Conservation (phyloP, 768 basidiomycete species). For the Calocera cornea region DNA sequence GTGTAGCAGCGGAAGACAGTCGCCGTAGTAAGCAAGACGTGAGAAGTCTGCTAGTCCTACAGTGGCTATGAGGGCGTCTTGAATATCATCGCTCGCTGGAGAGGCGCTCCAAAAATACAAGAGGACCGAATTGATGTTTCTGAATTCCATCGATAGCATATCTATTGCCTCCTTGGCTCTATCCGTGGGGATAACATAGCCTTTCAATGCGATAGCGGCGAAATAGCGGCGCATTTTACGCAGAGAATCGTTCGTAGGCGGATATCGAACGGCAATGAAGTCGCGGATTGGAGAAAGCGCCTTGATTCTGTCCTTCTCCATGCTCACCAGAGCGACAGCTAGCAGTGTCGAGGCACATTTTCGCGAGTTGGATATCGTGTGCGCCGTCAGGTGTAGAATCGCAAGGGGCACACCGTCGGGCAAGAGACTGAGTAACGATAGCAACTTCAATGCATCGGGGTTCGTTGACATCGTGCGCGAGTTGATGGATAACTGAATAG, state of each 20-base stretch:
- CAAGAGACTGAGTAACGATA: constrained; percentile 19
- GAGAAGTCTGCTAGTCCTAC: not conserved
- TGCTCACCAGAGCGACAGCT: not conserved
- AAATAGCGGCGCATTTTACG: not conserved
- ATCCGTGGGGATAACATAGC: not conserved
- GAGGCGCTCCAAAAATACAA: not conserved
- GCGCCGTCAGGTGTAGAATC: not conserved
- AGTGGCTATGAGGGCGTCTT: not conserved
- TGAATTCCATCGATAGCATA: not conserved
- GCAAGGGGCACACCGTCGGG: constrained; percentile 17
- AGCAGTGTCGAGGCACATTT: not conserved
- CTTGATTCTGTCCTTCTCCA: not conserved
- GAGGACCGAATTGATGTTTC: not conserved
- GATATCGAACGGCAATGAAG: not conserved
- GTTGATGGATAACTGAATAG: constrained; percentile 18
- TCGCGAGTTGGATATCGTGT: not conserved
- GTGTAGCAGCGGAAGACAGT: not conserved
- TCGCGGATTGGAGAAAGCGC: not conserved
- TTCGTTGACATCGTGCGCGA: constrained; percentile 14
- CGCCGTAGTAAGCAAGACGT: not conserved
- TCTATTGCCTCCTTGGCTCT: not conserved
- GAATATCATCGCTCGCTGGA: not conserved
- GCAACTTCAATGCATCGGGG: constrained; percentile 17
- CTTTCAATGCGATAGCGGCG: not conserved
- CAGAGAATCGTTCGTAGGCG: not conserved